Evolutionary conservation across 202 grass and related monocot genomes (phyloP).

Genomic region (Panicum virgatum): DNA sequence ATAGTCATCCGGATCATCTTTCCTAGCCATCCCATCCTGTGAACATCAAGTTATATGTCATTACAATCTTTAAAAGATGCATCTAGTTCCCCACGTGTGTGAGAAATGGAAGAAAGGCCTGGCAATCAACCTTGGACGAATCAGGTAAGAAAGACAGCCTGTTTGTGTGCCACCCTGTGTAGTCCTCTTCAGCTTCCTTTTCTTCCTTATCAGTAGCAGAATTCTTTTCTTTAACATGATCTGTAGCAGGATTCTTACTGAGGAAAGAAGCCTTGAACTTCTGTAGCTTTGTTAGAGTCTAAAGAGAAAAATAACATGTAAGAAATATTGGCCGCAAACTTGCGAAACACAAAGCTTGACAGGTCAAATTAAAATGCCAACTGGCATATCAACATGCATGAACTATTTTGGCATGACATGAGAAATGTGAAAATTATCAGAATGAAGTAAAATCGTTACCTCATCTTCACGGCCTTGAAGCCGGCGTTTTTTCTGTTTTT

Average conservation of each 20-base stretch:
- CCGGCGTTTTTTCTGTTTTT: conserved; percentile 81
- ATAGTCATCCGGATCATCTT: conserved; percentile 92
- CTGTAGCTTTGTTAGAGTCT: conserved; percentile 82
- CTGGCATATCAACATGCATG: conserved; percentile 28
- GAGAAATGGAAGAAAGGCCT: background rate
- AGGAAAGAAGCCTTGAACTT: conserved; percentile 72
- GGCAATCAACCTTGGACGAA: conserved; percentile 63
- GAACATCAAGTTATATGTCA: conserved; percentile 27
- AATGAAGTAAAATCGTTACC: conserved; percentile 47
- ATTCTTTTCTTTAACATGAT: conserved; percentile 34
- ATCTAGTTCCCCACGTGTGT: background rate
- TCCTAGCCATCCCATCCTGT: conserved; percentile 79
- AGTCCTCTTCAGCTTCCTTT: conserved; percentile 49
- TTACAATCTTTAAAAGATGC: background rate
- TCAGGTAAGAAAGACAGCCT: conserved; percentile 59
- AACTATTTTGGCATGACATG: background rate
- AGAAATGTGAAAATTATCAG: conserved; percentile 8
- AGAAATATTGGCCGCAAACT: conserved; percentile 18
- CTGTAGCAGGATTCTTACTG: conserved; percentile 41
- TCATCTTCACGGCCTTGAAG: conserved; percentile 86
- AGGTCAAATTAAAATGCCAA: conserved; percentile 14
- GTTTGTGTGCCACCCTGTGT: conserved; percentile 68
- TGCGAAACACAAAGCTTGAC: conserved; percentile 13
- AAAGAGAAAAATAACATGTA: conserved; percentile 28
- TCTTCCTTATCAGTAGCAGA: conserved; percentile 35